Percentiles rank a stretch among this genome's conserved stretches.
Conservation (phyloP, 176 grass and related monocot genomes). For the Miscanthus lutarioriparius region DNA sequence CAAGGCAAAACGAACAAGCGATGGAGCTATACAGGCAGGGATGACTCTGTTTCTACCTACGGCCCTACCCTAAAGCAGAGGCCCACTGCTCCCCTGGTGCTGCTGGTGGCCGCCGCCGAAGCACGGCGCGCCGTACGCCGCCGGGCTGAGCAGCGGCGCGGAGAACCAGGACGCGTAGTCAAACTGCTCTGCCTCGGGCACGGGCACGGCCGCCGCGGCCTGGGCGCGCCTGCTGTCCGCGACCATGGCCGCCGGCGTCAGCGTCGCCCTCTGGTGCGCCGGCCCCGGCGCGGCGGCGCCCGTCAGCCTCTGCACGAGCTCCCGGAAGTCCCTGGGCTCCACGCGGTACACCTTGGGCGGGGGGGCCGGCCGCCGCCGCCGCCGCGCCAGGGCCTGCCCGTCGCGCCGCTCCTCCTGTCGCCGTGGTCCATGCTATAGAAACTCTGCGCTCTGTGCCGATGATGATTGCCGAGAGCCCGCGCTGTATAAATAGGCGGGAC, state of each 20-base stretch:
- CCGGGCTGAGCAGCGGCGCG: slow-evolving; percentile 55
- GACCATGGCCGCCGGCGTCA: background rate
- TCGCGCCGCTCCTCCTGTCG: slow-evolving; percentile 3
- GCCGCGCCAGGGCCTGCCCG: slow-evolving; percentile 23
- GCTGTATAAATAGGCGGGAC: background rate
- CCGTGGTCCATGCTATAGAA: slow-evolving; percentile 37
- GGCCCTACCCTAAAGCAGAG: slow-evolving; percentile 15
- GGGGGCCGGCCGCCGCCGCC: background rate
- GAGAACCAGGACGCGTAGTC: slow-evolving; percentile 56
- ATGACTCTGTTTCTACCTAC: background rate
- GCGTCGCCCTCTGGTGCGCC: background rate
- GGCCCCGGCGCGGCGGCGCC: slow-evolving; percentile 27
- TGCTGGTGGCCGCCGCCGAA: background rate
- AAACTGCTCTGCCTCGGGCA: background rate
- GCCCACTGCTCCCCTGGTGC: background rate
- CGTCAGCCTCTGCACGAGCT: slow-evolving; percentile 68
- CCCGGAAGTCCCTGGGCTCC: slow-evolving; percentile 53
- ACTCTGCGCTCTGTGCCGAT: background rate
- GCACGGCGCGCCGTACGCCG: slow-evolving; percentile 40
- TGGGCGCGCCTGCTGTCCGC: background rate
- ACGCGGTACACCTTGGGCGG: slow-evolving; percentile 62
- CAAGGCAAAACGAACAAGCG: background rate
- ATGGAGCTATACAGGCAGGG: background rate
- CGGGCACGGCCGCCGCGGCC: background rate
- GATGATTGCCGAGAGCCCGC: background rate